Evolutionary conservation across 2,329 filamentous ascomycete species (phyloP).

Genomic region (Mariannaea elegans): DNA sequence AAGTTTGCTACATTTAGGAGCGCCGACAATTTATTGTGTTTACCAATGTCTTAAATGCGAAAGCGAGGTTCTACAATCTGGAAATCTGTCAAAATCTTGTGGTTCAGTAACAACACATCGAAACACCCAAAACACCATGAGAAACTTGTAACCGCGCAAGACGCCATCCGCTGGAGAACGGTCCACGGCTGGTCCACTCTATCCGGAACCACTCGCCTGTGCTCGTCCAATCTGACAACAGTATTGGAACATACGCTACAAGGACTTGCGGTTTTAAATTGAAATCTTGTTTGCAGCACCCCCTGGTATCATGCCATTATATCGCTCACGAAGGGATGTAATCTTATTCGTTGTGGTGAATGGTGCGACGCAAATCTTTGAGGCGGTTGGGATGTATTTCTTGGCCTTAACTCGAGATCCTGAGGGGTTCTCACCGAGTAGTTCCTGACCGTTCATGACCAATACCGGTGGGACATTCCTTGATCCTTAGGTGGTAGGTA

Average conservation of each 20-base stretch:
- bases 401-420: neutral
- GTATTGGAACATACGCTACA: constrained; percentile 19
- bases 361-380: constrained; percentile 6
- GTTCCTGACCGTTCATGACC: neutral
- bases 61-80: too few relatives aligned
- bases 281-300: neutral
- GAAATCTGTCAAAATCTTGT: too few relatives aligned
- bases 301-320: constrained; percentile 21
- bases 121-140: neutral
- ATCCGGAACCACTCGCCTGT: constrained; percentile 20
- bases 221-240: constrained; percentile 27
- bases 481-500: neutral
- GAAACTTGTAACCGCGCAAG: constrained; percentile 25
- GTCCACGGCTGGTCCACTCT: constrained; percentile 28
- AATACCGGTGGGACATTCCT: neutral
- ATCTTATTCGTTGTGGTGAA: constrained; percentile 13
- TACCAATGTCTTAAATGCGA: too few relatives aligned
- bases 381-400: neutral
- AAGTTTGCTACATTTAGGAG: neutral
- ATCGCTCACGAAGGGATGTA: constrained; percentile 23
- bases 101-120: too few relatives aligned
- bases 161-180: constrained; percentile 23
- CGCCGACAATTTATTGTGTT: too few relatives aligned
- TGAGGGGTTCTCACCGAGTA: constrained; percentile 2
- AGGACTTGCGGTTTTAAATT: constrained; percentile 16